Evolutionary conservation across 2,329 filamentous ascomycete genomes (phyloP), one percentile per base, ranked within the genome.

Genomic region (Beauveria varroae): DNA sequence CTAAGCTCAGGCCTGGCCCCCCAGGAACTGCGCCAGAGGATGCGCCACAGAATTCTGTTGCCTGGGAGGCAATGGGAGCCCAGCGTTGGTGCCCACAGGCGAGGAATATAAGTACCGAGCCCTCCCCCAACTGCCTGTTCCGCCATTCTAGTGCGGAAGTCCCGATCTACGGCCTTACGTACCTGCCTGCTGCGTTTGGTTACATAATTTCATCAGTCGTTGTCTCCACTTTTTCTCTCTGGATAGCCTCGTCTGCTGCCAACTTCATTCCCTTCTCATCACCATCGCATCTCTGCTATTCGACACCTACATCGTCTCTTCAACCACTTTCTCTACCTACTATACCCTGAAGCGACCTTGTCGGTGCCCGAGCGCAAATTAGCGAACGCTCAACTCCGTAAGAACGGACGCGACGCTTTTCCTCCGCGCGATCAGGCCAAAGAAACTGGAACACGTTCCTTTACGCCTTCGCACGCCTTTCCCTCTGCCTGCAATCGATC

Each of bases 81-180:
- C 69, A 73, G 73, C 72, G 70, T 70, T 67, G 71, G 69, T 67
- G 68, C 68, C 69, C 69, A 67, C 66, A 64, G 67, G 65, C 64
- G 70, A 81, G 79, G 82, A 82, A 78, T 83, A 83, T 83, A 83
- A 83, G 76, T 76, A 81, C 75, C 71, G 70, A 72, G 72, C 72
- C 75, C 75, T 79, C 79, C 81, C 81, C 80, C 81, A 77, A 74
- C 76, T 74, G 76, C 69, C 72, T 73, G 73, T 77, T 78, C 76
- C 71, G 73, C 75, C 71, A 72, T 70, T 78, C 74, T 76, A 75
- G 79, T 76, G 79, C 75, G 79, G 80, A 82, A 81, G 75, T 78
- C 75, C 78, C 79, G 79, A 82, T 78, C 78, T 74, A 78, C 76
- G 77, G 78, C 79, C 79, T 71, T 79, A 76, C 77, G 78, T 78